Evolutionary conservation across 768 basidiomycete genomes (phyloP), one percentile per base, ranked within the genome.

Genomic region (Rhodocollybia butyracea): DNA sequence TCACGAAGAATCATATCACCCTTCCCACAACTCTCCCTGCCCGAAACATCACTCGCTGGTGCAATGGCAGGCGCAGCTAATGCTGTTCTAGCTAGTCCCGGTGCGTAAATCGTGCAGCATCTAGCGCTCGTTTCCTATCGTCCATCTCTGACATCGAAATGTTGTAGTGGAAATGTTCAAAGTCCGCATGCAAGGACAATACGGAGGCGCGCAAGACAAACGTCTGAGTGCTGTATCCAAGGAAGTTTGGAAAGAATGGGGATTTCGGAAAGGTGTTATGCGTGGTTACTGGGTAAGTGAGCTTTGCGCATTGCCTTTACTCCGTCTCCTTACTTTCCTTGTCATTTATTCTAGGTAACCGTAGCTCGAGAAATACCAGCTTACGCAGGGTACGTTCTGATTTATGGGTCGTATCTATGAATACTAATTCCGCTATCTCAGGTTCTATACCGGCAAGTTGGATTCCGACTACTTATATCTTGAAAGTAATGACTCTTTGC

Each of bases 141-240:
- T 47, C 15, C 3, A 27, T 27, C 24, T 30, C 34, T 5, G n/a
- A n/a, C n/a, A n/a, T n/a, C n/a, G n/a, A n/a, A n/a, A n/a, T n/a
- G 10, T 11, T 48, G 2, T 57, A 92, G 91, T 94, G 48, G 97
- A 99, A 71, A 92, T 98, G 90, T 98, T 98, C 76, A 98, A 99
- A 72, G 92, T 98, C 27, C 82, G 91, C 17, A 97, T 97, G 96
- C 95, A 97, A 70, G 94, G 89, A 6, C 91, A 98, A 66, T 96
- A 97, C 62, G 96, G 95, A 11, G 79, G 76, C 3, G 76, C 83
- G 12, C 78, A 80, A 8, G 94, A 98, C 67, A 88, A 95, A 69
- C 80, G 83, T 38, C 76, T 99, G 26, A 73, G 86, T 32, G 78
- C 73, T 7, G 79, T 98, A 8, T 83, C 82, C 15, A 74, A 72